Evolutionary conservation across 352 stramenopile species (phyloP), one percentile per base, ranked within the genome.

Genomic region (Blastocystis sp.): DNA sequence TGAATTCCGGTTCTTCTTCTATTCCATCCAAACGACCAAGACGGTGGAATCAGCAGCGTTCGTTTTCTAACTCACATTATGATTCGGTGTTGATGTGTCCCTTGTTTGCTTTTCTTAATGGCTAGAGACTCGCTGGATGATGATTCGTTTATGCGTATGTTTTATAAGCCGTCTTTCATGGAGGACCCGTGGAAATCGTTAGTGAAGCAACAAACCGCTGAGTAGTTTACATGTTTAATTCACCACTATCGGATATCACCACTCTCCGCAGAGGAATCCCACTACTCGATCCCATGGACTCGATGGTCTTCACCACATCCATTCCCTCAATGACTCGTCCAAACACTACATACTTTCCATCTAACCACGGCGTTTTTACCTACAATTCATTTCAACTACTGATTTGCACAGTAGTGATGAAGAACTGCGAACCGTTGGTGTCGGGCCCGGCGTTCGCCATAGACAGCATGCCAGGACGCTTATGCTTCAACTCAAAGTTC

Each of bases 311-410:
- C 19, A 93, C 94, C 14, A 95, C 91, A 71, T 96, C 94, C 91
- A 98, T 97, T 38, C 98, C 97, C 56, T 91, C 92, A n/a, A 93
- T 91, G 38, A 97, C 94, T 80, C 93, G 90, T 28, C 92, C 92
- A 92, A 96, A 98, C 48, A 99, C 96, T 5, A 94, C 98, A 89
- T 99, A 95, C 90, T 98, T 98, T 89, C 97, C 97, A 90, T 98
- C 96, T 40, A 99, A 89, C 95, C 95, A 99, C 10, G 96, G 96
- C 2, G 74, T 84, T 69, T 66, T 67, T 14, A 67, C 74, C 74
- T 84, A 56, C 1, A 60, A 28, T 45, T 23, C 19, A 79, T 45
- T 19, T 28, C 19, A 21, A 40, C 66, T 70, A 10, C 34, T 14
- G 23, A 94, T 98, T 1, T 94, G 94, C 48, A 96, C 95, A 62